Conservation (phyloP, 148 eudicot species). For the Rhododendron griersonianum region DNA sequence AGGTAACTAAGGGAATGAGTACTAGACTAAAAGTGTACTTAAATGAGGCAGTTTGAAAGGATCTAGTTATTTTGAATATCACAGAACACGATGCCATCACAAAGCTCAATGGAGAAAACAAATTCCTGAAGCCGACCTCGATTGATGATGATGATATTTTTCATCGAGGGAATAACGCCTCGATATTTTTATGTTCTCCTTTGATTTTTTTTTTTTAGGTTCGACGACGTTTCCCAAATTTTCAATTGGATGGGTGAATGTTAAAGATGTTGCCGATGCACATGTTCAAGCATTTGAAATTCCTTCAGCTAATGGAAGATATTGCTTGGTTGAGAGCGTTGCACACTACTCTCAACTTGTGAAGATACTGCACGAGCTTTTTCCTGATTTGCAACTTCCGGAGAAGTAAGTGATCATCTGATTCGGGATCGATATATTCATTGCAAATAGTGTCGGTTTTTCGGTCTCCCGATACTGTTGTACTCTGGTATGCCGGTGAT, state of each 20-base stretch:
- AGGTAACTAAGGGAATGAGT: no score
- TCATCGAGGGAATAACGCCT: no score
- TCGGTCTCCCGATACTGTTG: not conserved
- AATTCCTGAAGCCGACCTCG: no score
- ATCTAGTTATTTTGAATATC: no score
- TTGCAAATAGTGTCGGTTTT: not conserved
- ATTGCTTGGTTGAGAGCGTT: slow-evolving; percentile 36
- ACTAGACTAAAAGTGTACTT: no score
- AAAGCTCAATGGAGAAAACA: no score
- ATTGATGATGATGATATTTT: no score
- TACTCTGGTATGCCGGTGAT: no score
- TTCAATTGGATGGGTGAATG: slow-evolving; percentile 22
- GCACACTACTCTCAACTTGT: slow-evolving; percentile 46
- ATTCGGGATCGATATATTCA: not conserved
- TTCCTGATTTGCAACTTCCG: slow-evolving; percentile 54
- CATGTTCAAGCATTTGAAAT: slow-evolving; percentile 7
- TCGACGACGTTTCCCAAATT: slow-evolving; percentile 6
- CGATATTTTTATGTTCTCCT: not conserved
- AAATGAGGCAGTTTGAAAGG: no score
- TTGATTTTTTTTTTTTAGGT: not conserved
- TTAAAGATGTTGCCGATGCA: slow-evolving; percentile 31
- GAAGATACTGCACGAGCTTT: slow-evolving; percentile 45
- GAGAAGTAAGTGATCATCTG: slow-evolving; percentile 36
- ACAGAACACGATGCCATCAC: no score
- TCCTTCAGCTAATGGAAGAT: slow-evolving; percentile 31